phyloP scores from a whole-genome alignment of 164 flowering plant species.

The Sextonia rubra region DNA sequence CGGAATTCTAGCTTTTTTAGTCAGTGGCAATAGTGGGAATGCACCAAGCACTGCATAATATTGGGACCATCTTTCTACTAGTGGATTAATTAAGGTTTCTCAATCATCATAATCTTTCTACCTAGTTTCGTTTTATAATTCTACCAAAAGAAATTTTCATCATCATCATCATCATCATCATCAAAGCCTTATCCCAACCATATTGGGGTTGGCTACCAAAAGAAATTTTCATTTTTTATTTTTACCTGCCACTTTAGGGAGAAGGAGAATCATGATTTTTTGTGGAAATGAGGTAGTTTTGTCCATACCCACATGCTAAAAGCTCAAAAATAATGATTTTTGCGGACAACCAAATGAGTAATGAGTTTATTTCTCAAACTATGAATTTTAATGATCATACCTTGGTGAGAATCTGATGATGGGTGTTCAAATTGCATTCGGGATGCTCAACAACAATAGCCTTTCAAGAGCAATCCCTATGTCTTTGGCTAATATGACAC shows the following conservation, averaged over 20 bases:
- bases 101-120: no score
- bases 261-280: background rate
- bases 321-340: background rate
- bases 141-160: no score
- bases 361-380: background rate
- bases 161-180: no score
- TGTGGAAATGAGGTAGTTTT: background rate
- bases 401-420: constrained; percentile 15
- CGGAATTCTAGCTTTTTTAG: background rate
- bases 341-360: background rate
- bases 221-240: no score
- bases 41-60: no score
- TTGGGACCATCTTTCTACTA: no score
- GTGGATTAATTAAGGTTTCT: no score
- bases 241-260: no score
- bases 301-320: background rate
- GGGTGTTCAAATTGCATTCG: constrained; percentile 25
- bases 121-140: no score
- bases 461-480: constrained; percentile 68
- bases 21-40: no score
- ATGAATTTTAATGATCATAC: background rate
- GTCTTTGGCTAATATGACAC: constrained; percentile 67
- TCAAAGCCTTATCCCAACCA: no score
- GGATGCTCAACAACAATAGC: constrained; percentile 95
- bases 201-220: no score